These are phyloP conservation scores for Chenopodium quinoa DNA, from an alignment of 148 eudicot species.

Conservation along the genomic window DNA sequence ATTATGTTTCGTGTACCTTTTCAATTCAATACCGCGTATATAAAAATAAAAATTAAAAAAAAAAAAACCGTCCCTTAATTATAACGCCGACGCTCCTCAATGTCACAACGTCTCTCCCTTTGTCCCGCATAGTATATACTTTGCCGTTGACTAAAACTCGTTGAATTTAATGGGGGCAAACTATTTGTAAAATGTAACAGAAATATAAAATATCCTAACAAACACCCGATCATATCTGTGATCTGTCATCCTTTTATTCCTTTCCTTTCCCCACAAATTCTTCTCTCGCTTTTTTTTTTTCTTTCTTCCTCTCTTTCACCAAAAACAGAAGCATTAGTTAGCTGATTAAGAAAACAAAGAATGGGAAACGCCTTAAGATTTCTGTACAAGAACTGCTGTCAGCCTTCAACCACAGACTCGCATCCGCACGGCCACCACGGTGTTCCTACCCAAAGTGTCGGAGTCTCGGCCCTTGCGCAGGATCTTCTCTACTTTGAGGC, in stretches of 20 bases:
- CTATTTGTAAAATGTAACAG: neutral
- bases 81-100: neutral
- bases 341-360: neutral
- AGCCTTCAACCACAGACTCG: slow-evolving; percentile 39
- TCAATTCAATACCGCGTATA: too few species aligned
- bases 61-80: neutral
- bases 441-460: slow-evolving; percentile 41
- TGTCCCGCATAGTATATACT: too few species aligned
- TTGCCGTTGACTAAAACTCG: neutral
- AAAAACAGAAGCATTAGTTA: neutral
- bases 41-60: too few species aligned
- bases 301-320: neutral
- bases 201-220: neutral
- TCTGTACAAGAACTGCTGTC: slow-evolving; percentile 44
- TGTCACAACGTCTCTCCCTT: neutral
- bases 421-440: slow-evolving; percentile 59
- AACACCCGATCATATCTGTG: neutral
- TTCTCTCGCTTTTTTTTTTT: neutral
- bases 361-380: slow-evolving; percentile 81
- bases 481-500: slow-evolving; percentile 79
- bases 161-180: neutral
- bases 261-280: neutral
- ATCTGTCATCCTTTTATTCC: neutral
- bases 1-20: too few species aligned
- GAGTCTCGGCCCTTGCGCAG: slow-evolving; percentile 74